Base-by-base conservation (phyloP, 768 basidiomycete genomes). In the Obba rivulosa region DNA sequence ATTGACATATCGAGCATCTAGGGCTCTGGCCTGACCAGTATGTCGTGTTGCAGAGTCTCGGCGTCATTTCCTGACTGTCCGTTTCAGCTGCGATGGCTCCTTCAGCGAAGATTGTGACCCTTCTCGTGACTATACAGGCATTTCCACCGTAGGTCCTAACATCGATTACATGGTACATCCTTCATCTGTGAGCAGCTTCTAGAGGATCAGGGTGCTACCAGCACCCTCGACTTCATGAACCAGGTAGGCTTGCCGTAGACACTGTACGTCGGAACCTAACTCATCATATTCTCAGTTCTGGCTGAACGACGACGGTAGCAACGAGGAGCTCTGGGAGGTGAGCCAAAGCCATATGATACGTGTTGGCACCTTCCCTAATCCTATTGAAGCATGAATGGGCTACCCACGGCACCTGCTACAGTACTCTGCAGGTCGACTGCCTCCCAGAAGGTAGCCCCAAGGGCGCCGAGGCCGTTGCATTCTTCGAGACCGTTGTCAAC, bases 401-500 rank as follows among this genome's bases (percentile, higher is more conserved):
- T 9, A 77, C 71, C 11, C 86, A 87, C 56, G 86, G 86, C 25
- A 87, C 76, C 9, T 75, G 72, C 56, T 69, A 58, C 51, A 85
- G 83, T 60, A 87, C 84, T 4, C 72, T 87, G 17, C 52, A 73
- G 46, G 62, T 76, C 8, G 67, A 65, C 23, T 88, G 85, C 61
- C 69, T 87, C 41, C 81, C 83, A 2, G 63, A 68, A 9, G 78
- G 77, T n/a, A 82, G 78, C 52, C 57, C 76, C 8, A 69, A 63
- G 43, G 83, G 85, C 20, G 75, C 79, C 8, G 86, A 85, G 80
- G 85, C 83, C 1, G 85, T 85, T 28, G 77, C 77, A 14, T 87
- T 76, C 66, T 86, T 83, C 67, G 57, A 79, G 50, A 70, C 57
- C n/a, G 77, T 79, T 2, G 83, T 85, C 50, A 67, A 60, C 2